These are phyloP conservation scores for Helianthus annuus DNA, from an alignment of 129 eudicot genomes.

Conservation along the genomic window HanXRQr2.0-SUNRISE NC_035445.2:170430433-170430932, in stretches of 20 bases:
- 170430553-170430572: neutral
- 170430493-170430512: neutral
- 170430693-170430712: too few relatives aligned
- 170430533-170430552: neutral
- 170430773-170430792: neutral
- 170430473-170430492: neutral
- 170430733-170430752: too few relatives aligned
- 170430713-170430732: too few relatives aligned
- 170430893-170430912: slow-evolving; percentile 7
- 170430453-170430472: slow-evolving; percentile 35
- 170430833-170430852: slow-evolving; percentile 13
- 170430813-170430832: neutral
- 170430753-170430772: too few relatives aligned
- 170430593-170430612: neutral
- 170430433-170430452: neutral
- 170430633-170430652: neutral
- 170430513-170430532: neutral
- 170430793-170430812: neutral
- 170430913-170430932: neutral
- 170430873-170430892: neutral
- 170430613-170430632: neutral
- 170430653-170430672: neutral
- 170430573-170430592: neutral
- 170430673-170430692: neutral
- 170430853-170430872: neutral